These are phyloP conservation scores for Podospora pseudoanserina DNA, from an alignment of 495 filamentous ascomycete species.

Conservation along the genomic window DNA sequence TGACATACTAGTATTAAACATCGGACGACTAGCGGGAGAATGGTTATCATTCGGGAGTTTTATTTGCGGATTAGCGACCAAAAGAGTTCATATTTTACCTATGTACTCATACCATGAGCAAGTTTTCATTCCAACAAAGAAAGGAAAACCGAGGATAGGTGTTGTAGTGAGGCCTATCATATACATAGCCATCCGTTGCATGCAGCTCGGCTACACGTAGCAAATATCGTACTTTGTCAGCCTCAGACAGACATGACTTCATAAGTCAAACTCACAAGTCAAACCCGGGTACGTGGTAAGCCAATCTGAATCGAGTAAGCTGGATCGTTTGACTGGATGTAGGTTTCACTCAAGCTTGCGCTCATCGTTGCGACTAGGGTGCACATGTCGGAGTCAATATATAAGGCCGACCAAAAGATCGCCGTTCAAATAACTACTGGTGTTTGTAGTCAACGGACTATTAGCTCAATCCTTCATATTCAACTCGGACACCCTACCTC, in stretches of 20 bases:
- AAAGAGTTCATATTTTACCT: no score
- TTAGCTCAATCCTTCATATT: background rate
- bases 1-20: no score
- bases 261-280: background rate
- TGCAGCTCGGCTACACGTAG: no score
- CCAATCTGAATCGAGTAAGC: background rate
- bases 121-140: no score
- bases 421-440: background rate
- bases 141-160: no score
- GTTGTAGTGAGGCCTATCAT: no score
- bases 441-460: background rate
- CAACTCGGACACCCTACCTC: background rate
- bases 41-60: no score
- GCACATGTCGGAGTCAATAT: background rate
- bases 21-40: no score
- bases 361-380: background rate
- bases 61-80: no score
- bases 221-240: background rate
- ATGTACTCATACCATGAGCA: no score
- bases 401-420: background rate
- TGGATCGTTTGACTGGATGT: background rate
- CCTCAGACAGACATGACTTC: background rate
- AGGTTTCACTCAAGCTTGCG: background rate
- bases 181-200: no score
- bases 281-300: background rate